Conservation (phyloP, 2,329 filamentous ascomycete genomes). For the Tolypocladium guangdongense region DNA sequence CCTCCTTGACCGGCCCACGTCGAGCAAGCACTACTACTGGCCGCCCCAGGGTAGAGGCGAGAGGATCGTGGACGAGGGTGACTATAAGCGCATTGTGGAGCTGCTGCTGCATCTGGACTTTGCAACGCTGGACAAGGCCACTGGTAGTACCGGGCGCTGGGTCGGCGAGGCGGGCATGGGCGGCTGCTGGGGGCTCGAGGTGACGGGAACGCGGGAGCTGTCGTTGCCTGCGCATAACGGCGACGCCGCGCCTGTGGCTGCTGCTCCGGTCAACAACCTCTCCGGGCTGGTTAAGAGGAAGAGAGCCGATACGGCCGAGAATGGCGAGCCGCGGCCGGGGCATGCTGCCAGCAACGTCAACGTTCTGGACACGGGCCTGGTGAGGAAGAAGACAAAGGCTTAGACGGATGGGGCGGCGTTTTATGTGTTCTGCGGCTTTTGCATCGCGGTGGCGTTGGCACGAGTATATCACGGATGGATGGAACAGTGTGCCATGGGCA, state of each 20-base stretch:
- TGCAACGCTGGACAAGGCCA: constrained; percentile 49
- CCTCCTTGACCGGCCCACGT: constrained; percentile 35
- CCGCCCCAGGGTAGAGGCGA: constrained; percentile 49
- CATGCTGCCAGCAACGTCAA: constrained; percentile 24
- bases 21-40: constrained; percentile 57
- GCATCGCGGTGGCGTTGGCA: neutral
- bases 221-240: constrained; percentile 5
- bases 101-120: constrained; percentile 67
- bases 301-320: constrained; percentile 17
- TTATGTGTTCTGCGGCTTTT: neutral
- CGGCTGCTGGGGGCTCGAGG: constrained; percentile 37
- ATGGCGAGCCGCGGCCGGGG: constrained; percentile 5
- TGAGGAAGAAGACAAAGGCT: constrained; percentile 46
- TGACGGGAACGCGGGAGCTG: constrained; percentile 32
- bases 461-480: neutral
- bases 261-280: constrained; percentile 31
- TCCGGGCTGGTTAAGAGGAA: constrained; percentile 38
- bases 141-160: constrained; percentile 59
- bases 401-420: neutral
- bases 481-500: neutral
- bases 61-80: constrained; percentile 49
- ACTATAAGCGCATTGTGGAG: constrained; percentile 59
- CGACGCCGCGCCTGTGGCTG: constrained; percentile 3
- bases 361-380: constrained; percentile 33
- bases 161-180: constrained; percentile 51